Base-by-base conservation (phyloP, 2,329 filamentous ascomycete species). In the Magnaporthiopsis rhizophila region DNA sequence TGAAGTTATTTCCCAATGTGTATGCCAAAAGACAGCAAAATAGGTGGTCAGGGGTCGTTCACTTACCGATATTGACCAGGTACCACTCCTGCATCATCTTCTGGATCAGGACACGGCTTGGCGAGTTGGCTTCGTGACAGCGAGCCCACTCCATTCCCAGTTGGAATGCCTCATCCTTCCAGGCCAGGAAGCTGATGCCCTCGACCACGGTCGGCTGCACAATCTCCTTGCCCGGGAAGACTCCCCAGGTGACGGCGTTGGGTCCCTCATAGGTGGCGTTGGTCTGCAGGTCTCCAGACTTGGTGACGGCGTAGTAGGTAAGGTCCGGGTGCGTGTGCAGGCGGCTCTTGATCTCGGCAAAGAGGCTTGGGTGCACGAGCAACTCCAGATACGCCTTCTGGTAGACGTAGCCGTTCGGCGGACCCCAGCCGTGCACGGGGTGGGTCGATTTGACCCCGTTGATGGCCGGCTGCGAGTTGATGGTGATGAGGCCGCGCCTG, bases 141-240 rank as follows among this genome's bases (percentile, higher is more conserved):
- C 91, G 91, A 28, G 91, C 91, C 95, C 95, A 99, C 73, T 99
- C 93, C 65, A 89, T 84, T 64, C 95, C 95, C 12, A 99, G 84
- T 66, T 91, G 87, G 81, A 92, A 99, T 21, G 96, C 96, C 77
- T 99, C 95, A 70, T 99, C 95, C 78, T 96, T 96, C 95, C 95
- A 99, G 2, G 95, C 95, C 64, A 99, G 81, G 84, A 99, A 99
- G 75, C 91, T 96, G 74, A 99, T 89, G 24, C 91, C 96, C 79
- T 99, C 95, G 63, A 99, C 95, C 71, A 99, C 97, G n/a, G 95
- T 99, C 18, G 95, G 95, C 76, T 99, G 95, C n/a, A 99, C 93
- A 73, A 99, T 97, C 77, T 99, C 95, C 76, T 98, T 96, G 65
- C 95, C 95, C 0, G 95, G 94, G 80, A 98, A 99, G 45, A 99